A percentile compares a stretch with the other conserved stretches of the same genome.
phyloP scores from a whole-genome alignment of 2,329 filamentous ascomycete species.

The Aspergillus carbonarius region DNA sequence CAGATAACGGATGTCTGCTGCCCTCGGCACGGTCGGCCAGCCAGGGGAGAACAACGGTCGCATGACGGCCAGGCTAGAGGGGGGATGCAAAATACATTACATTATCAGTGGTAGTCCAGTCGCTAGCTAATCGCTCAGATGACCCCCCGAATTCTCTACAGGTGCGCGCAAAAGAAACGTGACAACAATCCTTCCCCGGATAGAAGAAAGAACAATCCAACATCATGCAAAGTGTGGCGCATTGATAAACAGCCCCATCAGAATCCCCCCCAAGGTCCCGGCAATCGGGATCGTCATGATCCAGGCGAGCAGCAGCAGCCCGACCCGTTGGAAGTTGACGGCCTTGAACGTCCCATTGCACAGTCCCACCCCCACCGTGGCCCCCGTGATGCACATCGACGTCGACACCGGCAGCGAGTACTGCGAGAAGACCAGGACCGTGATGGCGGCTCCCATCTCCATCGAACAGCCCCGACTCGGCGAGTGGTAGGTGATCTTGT shows the following conservation, averaged over 20 bases:
- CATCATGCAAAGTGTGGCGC: slow-evolving; percentile 54
- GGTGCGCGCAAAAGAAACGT: neutral
- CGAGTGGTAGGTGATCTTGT: slow-evolving; percentile 73
- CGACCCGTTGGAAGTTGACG: slow-evolving; percentile 73
- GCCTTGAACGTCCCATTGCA: slow-evolving; percentile 72
- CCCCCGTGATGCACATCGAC: slow-evolving; percentile 77
- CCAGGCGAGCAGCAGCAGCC: slow-evolving; percentile 66
- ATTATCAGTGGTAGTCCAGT: neutral
- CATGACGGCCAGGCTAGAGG: no score
- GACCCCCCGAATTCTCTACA: neutral
- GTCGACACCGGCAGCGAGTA: slow-evolving; percentile 74
- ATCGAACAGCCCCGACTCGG: slow-evolving; percentile 63
- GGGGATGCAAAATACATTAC: no score
- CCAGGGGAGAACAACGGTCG: no score
- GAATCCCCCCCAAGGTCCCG: slow-evolving; percentile 54
- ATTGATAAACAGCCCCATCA: slow-evolving; percentile 58
- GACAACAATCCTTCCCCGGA: no score
- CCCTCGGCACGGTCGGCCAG: no score
- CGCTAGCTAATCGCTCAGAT: neutral
- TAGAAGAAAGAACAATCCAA: neutral
- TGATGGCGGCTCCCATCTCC: slow-evolving; percentile 78
- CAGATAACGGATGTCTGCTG: no score
- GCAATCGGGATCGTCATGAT: slow-evolving; percentile 64
- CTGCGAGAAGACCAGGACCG: slow-evolving; percentile 73
- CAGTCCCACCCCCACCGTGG: slow-evolving; percentile 73